Base-by-base conservation (phyloP, 2,329 filamentous ascomycete genomes). In the Diplodia scrobiculata region DNA sequence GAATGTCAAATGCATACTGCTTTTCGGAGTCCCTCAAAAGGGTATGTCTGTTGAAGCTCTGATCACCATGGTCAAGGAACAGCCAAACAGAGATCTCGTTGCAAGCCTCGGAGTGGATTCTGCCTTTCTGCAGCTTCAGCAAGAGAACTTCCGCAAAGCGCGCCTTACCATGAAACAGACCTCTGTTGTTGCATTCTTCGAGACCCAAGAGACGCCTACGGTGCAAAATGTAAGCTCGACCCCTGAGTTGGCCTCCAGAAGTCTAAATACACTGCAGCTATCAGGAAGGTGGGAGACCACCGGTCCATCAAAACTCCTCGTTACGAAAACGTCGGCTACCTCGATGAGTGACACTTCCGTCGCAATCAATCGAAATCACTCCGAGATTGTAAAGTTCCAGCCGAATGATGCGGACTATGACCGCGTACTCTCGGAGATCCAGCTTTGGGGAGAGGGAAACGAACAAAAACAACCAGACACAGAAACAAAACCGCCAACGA, bases 291-390 rank as follows among this genome's bases (percentile, higher is more conserved):
- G 54, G 54, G 6, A 29, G 7, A 45, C n/a, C 14, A 17, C 34
- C 3, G 54, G 54, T 10, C 21, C 54, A 5, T 6, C 25, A 2
- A 36, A 36, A 10, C 34, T 59, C 27, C 32, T 59, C 6, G 54
- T 59, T n/a, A 6, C 54, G 10, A 59, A 45, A 6, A 45, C 21
- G 17, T 59, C 54, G 6, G 54, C 54, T 5, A 59, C 36, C 9
- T 59, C 14, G 1, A 25, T 29, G 14, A 21, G 32, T 10, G 36
- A 59, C 14, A 45, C 13, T 3, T 38, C 54, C 21, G 5, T 59
- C 10, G 13, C 54, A 11, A 45, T 59, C 21, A 45, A 59, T 13
- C 54, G 36, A 13, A 45, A 59, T 29, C 54, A 59, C 11, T 59
- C 54, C 0, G 54, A 45, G 13, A 45, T 59, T 14, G 36, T 59